A percentile compares a stretch with the other conserved stretches of the same genome.
Evolutionary conservation across 768 basidiomycete species (phyloP).

Genomic region (Lactifluus volemus): DNA sequence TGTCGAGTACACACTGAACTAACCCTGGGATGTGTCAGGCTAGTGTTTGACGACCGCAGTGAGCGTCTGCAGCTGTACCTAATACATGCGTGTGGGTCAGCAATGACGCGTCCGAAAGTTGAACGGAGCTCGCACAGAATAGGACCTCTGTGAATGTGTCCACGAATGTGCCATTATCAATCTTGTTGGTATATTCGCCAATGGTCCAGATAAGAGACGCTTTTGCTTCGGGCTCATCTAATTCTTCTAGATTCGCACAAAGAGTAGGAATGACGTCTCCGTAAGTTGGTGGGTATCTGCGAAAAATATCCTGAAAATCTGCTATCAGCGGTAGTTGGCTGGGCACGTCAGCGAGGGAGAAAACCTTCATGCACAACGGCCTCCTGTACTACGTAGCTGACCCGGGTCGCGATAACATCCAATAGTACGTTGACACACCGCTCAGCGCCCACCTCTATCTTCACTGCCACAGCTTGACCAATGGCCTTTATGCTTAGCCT

Average conservation of each 20-base stretch:
- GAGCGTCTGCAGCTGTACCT: slow-evolving; percentile 65
- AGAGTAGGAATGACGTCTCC: slow-evolving; percentile 95
- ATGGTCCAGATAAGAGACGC: too few species aligned
- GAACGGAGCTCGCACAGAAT: slow-evolving; percentile 48
- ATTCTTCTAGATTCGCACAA: slow-evolving; percentile 89
- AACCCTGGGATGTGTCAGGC: slow-evolving; percentile 87
- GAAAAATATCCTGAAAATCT: slow-evolving; percentile 79
- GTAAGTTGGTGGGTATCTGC: slow-evolving; percentile 93
- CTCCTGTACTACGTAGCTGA: slow-evolving; percentile 97
- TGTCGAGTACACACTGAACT: slow-evolving; percentile 86
- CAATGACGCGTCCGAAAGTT: background rate
- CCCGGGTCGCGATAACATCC: slow-evolving; percentile 85
- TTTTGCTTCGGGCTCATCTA: slow-evolving; percentile 80
- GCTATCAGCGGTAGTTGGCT: background rate
- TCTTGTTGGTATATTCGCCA: too few species aligned
- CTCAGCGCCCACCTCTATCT: slow-evolving; percentile 88
- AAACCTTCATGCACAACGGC: slow-evolving; percentile 95
- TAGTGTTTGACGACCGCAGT: slow-evolving; percentile 97
- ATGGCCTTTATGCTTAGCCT: slow-evolving; percentile 91
- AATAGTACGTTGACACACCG: slow-evolving; percentile 85
- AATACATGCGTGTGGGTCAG: background rate
- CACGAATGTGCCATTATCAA: slow-evolving; percentile 47
- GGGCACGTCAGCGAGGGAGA: slow-evolving; percentile 6
- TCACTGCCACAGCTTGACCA: slow-evolving; percentile 83
- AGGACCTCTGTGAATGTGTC: slow-evolving; percentile 85